phyloP scores from a whole-genome alignment of 2,329 filamentous ascomycete species.

The Emmonsia crescens region DNA sequence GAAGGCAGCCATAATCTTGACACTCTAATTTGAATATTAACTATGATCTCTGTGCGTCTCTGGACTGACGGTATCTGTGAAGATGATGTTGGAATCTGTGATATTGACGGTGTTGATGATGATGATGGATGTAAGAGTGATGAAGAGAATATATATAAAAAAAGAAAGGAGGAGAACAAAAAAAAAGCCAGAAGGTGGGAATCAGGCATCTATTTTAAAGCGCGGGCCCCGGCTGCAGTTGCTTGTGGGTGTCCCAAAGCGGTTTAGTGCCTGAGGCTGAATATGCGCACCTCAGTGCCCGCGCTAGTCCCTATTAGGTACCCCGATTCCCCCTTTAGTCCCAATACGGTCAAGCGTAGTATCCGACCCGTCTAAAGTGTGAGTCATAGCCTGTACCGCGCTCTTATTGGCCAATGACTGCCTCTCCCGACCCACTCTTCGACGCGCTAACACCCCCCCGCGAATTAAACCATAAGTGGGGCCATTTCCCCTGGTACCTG shows the following conservation, averaged over 20 bases:
- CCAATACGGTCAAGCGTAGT: slow-evolving; percentile 9
- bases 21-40: slow-evolving; percentile 10
- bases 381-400: slow-evolving; percentile 22
- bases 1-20: slow-evolving; percentile 29
- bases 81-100: too few species aligned
- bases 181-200: slow-evolving; percentile 13
- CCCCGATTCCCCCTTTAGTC: slow-evolving; percentile 9
- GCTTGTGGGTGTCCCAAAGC: slow-evolving; percentile 9
- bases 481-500: neutral
- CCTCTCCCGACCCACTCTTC: neutral
- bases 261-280: slow-evolving; percentile 6
- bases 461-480: neutral
- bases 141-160: slow-evolving; percentile 8
- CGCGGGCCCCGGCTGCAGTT: neutral
- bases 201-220: slow-evolving; percentile 31
- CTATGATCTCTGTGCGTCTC: neutral
- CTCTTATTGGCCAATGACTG: slow-evolving; percentile 20
- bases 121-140: slow-evolving; percentile 9
- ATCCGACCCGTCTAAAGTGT: slow-evolving; percentile 23
- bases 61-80: neutral
- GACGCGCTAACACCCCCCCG: neutral
- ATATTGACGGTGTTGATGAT: too few species aligned
- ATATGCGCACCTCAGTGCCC: slow-evolving; percentile 13
- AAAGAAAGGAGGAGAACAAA: slow-evolving; percentile 11
- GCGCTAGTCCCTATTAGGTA: slow-evolving; percentile 18